Base-by-base conservation (phyloP, 257 asterid genomes). In the Solanum chmielewskii region DNA sequence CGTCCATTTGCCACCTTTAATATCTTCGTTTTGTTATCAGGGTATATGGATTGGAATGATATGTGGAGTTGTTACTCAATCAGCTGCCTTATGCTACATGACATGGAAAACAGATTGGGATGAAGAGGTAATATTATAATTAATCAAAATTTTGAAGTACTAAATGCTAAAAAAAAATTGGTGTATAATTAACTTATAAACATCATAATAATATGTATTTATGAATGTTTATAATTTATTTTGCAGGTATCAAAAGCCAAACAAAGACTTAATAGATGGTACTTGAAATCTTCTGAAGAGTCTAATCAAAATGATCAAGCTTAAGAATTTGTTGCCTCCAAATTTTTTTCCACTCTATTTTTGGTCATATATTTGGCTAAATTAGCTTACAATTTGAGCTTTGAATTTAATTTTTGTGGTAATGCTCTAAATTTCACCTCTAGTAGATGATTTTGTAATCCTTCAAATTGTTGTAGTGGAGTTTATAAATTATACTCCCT, bases 1-100 rank as follows among this genome's bases (percentile, higher is more conserved):
- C 44, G 27, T 11, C 27, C 25, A 33, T 71, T 71, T 33, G 78
- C 11, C 78, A 33, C 45, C 78, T 71, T 27, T 71, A 9, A 71
- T 71, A 45, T 5, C 16, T 16, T 78, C 16, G 0, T 4, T 27
- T 78, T 78, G 84, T 87, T 70, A 15, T n/a, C 88, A 96, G 99
- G 99, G 98, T 14, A 96, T 96, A 88, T 96, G 99, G 98, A 92
- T 93, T 15, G 99, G 99, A 47, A 94, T 96, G 98, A 93, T 91
- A 84, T 9, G 92, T 20, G 99, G 98, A 45, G 39, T 96, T 81
- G 78, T 92, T 11, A 47, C 90, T 18, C 99, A 96, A 85, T 90
- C 98, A 7, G 68, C 91, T 85, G 94, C 97, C 13, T 93, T 96
- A 5, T 88, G 96, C 91, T 92, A 89, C 94, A 93, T 96, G 98